Base-by-base conservation (phyloP, 345 rosid species). In the Salix koriyanagi region DNA sequence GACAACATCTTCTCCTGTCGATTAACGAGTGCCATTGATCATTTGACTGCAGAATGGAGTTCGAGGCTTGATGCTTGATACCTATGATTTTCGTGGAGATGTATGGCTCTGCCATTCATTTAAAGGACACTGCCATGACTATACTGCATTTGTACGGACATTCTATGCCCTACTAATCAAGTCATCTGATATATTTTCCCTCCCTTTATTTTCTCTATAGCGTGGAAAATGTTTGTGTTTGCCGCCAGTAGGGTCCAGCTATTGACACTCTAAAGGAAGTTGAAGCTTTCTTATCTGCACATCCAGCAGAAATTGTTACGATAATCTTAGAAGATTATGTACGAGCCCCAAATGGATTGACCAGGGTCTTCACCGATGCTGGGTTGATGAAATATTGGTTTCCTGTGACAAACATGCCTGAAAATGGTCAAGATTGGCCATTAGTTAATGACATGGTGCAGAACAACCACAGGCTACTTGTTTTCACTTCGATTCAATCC, bases 41-140 rank as follows among this genome's bases (percentile, higher is more conserved):
- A 36, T 71, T 21, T 39, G 8, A 26, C 23, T 74, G 46, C 65
- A 91, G 96, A 90, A 88, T 74, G 96, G 96, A 83, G 96, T 73
- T 61, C 83, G 92, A 44, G 92, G 76, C 39, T 77, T 91, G 79
- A 90, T 88, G 93, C 89, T 90, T 1, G 96, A 91, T 75, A 87
- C 92, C 0, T 91, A 91, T 39, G 93, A 90, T 81, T 91, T 87
- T 36, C 77, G 82, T 5, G 93, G 88, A 70, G 91, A 86, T 44
- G 83, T 90, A 34, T 91, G 96, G 96, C 30, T 90, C 73, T 91
- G 96, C 70, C 93, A 91, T 86, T 91, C 92, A 4, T 84, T 79
- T 71, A 85, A 86, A 9, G 89, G 90, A 64, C 60, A 90, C 21
- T 91, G 96, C 44, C 56, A 90, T 67, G 91, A 87, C 74, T 84